Evolutionary conservation across 2,329 filamentous ascomycete genomes (phyloP), one percentile per base, ranked within the genome.

Genomic region (Cryphonectria parasitica): DNA sequence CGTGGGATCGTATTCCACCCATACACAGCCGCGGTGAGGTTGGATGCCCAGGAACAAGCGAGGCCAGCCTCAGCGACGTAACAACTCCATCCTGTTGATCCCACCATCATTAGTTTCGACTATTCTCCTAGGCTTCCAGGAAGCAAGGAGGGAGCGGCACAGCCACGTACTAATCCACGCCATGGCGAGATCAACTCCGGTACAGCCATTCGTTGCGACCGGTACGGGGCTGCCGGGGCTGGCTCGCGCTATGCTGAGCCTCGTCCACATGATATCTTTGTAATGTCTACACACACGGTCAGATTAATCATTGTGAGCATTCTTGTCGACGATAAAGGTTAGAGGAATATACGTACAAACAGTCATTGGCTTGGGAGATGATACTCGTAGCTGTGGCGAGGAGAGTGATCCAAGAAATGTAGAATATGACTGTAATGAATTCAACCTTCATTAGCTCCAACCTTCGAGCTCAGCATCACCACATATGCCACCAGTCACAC

Each of bases 31-130:
- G 68, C 66, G 49, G 67, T 64, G 19, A 72, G 66, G 25, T 61
- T 62, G 13, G 68, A 69, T 58, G 69, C 64, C 71, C 71, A 72
- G 63, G 67, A 72, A 41, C 61, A 72, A 5, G 69, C 66, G 43
- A 71, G 31, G 58, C 66, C 62, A 19, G 63, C 67, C 45, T 71
- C 63, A 8, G 56, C 56, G 2, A 64, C 36, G 19, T 66, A 72
- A 15, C 71, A 71, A 19, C 63, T 49, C 71, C 71, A 72, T 61
- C 71, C 71, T 72, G 25, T 19, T 2, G 19, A 19, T n/a, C 19
- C 22, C 7, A 11, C 67, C 41, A 64, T 63, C 39, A 25, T n/a
- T 2, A 39, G 3, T 34, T 11, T 3, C 2, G 19, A 5, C 1
- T 13, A 25, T 22, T 39, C 15, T 58, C 6, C n/a, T 2, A 5